These are phyloP conservation scores for Microsporum ferrugineum DNA, from an alignment of 2,329 filamentous ascomycete genomes.

Conservation along the genomic window DNA sequence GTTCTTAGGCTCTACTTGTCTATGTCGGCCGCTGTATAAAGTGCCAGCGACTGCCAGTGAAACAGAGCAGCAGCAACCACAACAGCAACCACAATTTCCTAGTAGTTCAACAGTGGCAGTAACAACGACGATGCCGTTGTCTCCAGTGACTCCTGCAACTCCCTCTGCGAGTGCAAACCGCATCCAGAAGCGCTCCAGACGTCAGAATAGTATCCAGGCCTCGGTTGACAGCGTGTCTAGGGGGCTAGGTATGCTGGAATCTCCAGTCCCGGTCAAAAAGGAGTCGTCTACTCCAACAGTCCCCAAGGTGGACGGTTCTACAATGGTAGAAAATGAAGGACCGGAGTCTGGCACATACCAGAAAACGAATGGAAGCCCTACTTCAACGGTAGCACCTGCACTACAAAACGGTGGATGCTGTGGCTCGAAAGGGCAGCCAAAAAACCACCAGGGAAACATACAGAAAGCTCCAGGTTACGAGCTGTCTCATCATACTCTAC, in stretches of 20 bases:
- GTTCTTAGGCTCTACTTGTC: slow-evolving; percentile 28
- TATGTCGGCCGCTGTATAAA: slow-evolving; percentile 33
- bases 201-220: slow-evolving; percentile 25
- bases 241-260: slow-evolving; percentile 18
- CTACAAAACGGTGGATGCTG: not conserved
- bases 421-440: not conserved
- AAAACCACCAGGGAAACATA: not conserved
- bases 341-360: not conserved
- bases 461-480: not conserved
- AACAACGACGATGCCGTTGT: not conserved
- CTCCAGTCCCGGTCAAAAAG: not conserved
- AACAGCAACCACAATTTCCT: not conserved
- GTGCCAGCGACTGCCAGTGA: slow-evolving; percentile 22
- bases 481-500: not conserved
- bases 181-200: slow-evolving; percentile 27
- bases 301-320: not conserved
- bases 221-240: slow-evolving; percentile 27
- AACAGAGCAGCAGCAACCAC: slow-evolving; percentile 11
- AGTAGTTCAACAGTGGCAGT: not conserved
- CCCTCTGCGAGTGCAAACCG: slow-evolving; percentile 21
- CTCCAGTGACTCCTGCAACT: not conserved
- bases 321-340: not conserved
- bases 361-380: not conserved
- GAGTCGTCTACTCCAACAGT: not conserved
- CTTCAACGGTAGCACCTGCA: not conserved